Base-by-base conservation (phyloP, 805 yeast species). In the Ogataea degrootiae region DNA sequence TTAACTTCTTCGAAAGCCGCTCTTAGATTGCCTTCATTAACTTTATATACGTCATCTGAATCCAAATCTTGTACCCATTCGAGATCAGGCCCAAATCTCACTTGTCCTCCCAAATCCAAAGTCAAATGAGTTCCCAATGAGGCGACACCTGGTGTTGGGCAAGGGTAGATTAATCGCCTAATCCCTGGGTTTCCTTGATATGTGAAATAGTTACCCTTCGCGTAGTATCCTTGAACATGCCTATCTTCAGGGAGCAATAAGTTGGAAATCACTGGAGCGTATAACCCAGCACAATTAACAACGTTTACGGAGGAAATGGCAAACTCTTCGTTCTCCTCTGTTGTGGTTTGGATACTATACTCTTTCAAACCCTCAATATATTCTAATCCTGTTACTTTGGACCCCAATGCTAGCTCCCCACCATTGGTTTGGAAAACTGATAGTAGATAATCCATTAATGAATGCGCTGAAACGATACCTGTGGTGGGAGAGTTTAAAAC, bases 121-220 rank as follows among this genome's bases (percentile, higher is more conserved):
- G 97, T 90, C 51, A 91, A 67, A 68, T 90, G 97, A 0, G 94
- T 87, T 0, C 97, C 97, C 47, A 91, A 69, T 0, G 95, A 86
- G n/a, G 85, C 74, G 0, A 82, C 77, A 44, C 79, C 76, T 6
- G 75, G 75, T n/a, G 83, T 81, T 1, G 89, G 88, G 47, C 88
- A 84, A 1, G 97, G 97, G 62, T 90, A 90, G 0, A 90, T 69
- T 34, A 84, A 63, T 48, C 87, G 68, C 45, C 70, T 61, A 4
- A 83, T 79, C 19, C 73, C 70, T 1, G 72, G 62, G 26, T 73
- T 74, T 3, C 62, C 60, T 7, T 39, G 44, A 50, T 79, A 80
- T 4, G 83, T 69, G 59, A 76, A 91, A 63, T 91, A 90, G 53
- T 82, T 87, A 0, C 97, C 97, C 64, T 88, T 91, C 12, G 92